Evolutionary conservation across 1,284 basidiomycete genomes (phyloP).

Genomic region (Anthracocystis setariae): DNA sequence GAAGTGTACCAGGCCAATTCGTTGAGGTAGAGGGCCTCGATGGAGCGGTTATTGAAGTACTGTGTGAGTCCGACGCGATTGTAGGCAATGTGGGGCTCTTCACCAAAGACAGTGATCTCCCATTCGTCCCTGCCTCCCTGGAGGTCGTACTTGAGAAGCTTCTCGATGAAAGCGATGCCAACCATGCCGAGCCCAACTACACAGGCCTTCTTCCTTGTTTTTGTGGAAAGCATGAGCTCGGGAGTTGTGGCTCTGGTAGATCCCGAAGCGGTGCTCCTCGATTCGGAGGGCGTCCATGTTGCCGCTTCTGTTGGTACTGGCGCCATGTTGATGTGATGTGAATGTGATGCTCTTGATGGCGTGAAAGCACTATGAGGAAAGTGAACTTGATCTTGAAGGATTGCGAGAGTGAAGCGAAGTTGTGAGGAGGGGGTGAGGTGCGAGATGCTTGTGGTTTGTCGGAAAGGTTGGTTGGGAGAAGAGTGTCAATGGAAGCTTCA

Average conservation of each 20-base stretch:
- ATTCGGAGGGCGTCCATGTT: conserved; percentile 8
- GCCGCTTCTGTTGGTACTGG: conserved; percentile 36
- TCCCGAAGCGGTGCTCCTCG: conserved; percentile 24
- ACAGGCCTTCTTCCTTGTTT: conserved; percentile 67
- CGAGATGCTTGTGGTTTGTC: not conserved
- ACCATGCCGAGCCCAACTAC: conserved; percentile 78
- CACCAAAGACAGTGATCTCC: conserved; percentile 70
- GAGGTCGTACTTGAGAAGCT: conserved; percentile 57
- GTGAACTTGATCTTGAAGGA: not conserved
- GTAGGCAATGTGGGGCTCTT: conserved; percentile 75
- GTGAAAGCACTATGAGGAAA: not conserved
- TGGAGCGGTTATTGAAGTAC: conserved; percentile 75
- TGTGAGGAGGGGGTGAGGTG: not conserved
- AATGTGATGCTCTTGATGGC: not conserved
- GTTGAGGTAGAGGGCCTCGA: conserved; percentile 77
- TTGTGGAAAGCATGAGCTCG: conserved; percentile 24
- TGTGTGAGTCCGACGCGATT: conserved; percentile 75
- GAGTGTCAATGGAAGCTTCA: not conserved
- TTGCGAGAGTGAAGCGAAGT: not conserved
- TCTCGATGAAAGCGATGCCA: conserved; percentile 72
- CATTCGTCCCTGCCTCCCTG: conserved; percentile 53
- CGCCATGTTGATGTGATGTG: conserved; percentile 22
- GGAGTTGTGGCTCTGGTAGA: conserved; percentile 42
- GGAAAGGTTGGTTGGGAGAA: not conserved
- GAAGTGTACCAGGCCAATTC: conserved; percentile 73